Evolutionary conservation across 2,329 filamentous ascomycete genomes (phyloP), one percentile per base, ranked within the genome.

Genomic region (Fusarium oxysporum): DNA sequence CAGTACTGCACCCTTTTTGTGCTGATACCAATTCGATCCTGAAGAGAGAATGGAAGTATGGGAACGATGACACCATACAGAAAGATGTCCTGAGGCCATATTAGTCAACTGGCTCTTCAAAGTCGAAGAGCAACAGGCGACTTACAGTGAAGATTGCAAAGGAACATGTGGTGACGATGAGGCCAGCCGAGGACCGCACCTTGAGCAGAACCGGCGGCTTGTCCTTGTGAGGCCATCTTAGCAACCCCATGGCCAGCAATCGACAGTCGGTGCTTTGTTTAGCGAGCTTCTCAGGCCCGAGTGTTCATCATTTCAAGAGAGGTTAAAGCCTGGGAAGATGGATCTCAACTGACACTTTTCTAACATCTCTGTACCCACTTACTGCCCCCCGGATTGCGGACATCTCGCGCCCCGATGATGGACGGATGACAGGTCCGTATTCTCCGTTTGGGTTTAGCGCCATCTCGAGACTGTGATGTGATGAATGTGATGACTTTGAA

Each of bases 131-230:
- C 9, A 41, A 33, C 17, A 12, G 4, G 14, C 25, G 56, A 55
- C 70, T 69, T 73, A 81, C 80, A 47, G 80, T 81, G 55, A 81
- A 82, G n/a, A 81, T 74, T 32, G 80, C 80, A 72, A 79, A 80
- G 28, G 78, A 76, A 28, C 78, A 79, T 30, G 79, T 80, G 21
- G 77, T 74, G 32, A 81, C 77, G 48, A 82, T 81, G 28, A 81
- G 71, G 14, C 72, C 71, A 53, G 79, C 67, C 30, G 80, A 82
- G 28, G 80, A 81, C 19, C 80, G 79, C 56, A 78, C 48, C 58
- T 77, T 68, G 47, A 82, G 68, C 23, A 80, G 63, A 21, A 74
- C 28, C 5, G 80, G 80, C 38, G 75, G 77, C 62, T 79, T 78
- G 62, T 60, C 66, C 25, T 64, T 61, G 35, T 41, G 57, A 28